phyloP scores from a whole-genome alignment of 2,329 filamentous ascomycete species.

The Dendrostoma leiphaemia region DNA sequence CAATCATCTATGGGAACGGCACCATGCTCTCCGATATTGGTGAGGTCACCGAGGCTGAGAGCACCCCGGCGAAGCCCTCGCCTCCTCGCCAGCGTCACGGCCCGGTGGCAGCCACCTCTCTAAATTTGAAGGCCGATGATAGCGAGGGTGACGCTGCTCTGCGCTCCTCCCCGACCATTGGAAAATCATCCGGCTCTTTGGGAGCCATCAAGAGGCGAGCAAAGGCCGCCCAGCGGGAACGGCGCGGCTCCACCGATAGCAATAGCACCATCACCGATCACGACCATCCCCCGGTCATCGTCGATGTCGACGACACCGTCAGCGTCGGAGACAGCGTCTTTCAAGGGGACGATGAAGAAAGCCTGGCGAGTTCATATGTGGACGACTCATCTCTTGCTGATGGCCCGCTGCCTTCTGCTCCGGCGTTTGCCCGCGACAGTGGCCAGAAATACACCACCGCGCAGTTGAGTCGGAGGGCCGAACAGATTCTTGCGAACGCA shows the following conservation, averaged over 20 bases:
- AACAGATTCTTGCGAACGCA: constrained; percentile 88
- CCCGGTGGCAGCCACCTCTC: constrained; percentile 23
- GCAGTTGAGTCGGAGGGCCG: constrained; percentile 77
- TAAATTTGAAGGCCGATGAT: constrained; percentile 25
- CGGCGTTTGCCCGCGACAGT: constrained; percentile 27
- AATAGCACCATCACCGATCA: constrained; percentile 58
- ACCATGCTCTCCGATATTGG: constrained; percentile 56
- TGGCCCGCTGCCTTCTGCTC: background rate
- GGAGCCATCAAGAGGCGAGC: constrained; percentile 45
- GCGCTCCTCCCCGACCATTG: constrained; percentile 45
- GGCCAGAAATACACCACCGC: constrained; percentile 69
- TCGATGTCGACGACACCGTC: constrained; percentile 59
- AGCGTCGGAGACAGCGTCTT: constrained; percentile 66
- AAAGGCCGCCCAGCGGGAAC: constrained; percentile 41
- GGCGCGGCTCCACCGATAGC: constrained; percentile 57
- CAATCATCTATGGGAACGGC: constrained; percentile 68
- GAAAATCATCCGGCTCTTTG: constrained; percentile 23
- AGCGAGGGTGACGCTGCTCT: constrained; percentile 34
- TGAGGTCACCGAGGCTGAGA: constrained; percentile 20
- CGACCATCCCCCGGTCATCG: constrained; percentile 46
- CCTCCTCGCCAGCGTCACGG: constrained; percentile 26
- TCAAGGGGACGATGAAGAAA: constrained; percentile 67
- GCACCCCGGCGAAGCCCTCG: constrained; percentile 33
- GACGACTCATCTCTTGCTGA: constrained; percentile 36
- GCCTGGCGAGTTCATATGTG: constrained; percentile 56